Base-by-base conservation (phyloP, 1,284 basidiomycete species). In the Agaricales sp. region DNA sequence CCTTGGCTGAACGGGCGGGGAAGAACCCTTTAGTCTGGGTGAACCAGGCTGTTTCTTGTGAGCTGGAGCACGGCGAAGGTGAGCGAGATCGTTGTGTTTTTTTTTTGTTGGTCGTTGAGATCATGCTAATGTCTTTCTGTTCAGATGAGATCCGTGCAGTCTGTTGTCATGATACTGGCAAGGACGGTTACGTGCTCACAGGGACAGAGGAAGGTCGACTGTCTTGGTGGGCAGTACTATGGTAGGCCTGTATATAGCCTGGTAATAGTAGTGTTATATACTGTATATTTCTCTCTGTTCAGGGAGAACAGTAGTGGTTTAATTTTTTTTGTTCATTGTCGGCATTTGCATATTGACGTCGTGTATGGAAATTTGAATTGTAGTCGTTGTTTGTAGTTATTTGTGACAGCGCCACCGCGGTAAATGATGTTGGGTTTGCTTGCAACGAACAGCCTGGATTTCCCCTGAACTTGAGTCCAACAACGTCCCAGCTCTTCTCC, bases 1-100 rank as follows among this genome's bases (percentile, higher is more conserved):
- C 83, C 13, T 54, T 84, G 49, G 81, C 74, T 56, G 81, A 79
- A 14, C 63, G 59, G 19, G 61, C 70, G 16, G 72, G 76, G 14
- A 70, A 70, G 14, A 77, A 70, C 58, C 65, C 75, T 19, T 63
- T 81, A 37, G 72, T 78, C 35, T 83, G 82, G 81, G 77, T 63
- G 56, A 75, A 68, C 49, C 73, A 69, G 12, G 63, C 63, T 2
- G 61, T 80, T 30, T 65, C 77, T 13, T 77, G 74, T 59, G 80
- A 74, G 25, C 56, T 83, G 54, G 73, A 78, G 54, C 77, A 80
- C 54, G 68, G 68, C 8, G 73, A 78, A 58, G 73, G 80, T 80
- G 55, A 50, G 67, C n/a, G n/a, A n/a, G 59, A 43, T 47, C 14
- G 3, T 12, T 50, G 22, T 16, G 20, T 22, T 48, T 38, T 46